Conservation (phyloP, 1,139 yeast genomes). For the Zygotorulaspora mrakii region DNA sequence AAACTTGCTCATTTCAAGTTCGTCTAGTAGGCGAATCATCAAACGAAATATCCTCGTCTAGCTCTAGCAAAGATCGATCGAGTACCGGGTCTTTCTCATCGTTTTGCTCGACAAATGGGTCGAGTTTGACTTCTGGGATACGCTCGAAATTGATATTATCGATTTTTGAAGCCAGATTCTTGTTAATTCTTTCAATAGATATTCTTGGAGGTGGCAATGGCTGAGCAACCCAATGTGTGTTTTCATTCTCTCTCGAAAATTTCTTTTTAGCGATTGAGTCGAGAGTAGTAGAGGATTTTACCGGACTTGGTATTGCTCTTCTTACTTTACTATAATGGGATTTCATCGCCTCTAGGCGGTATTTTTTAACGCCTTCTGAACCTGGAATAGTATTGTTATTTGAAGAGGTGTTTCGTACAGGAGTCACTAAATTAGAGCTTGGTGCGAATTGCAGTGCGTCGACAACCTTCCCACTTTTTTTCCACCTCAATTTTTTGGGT, state of each 20-base stretch:
- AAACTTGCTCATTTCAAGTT: slow-evolving; percentile 2
- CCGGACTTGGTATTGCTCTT: slow-evolving; percentile 39
- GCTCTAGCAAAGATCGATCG: slow-evolving; percentile 15
- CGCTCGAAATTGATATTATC: slow-evolving; percentile 20
- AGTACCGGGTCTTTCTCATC: slow-evolving; percentile 10
- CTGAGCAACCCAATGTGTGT: slow-evolving; percentile 5
- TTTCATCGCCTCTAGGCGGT: slow-evolving; percentile 37
- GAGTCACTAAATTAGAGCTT: slow-evolving; percentile 16
- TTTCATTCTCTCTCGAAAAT: slow-evolving; percentile 13
- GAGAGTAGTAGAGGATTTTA: slow-evolving; percentile 24
- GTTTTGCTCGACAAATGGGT: slow-evolving; percentile 14
- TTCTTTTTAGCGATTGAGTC: slow-evolving; percentile 19
- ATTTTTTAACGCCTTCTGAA: slow-evolving; percentile 35
- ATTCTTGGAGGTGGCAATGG: slow-evolving; percentile 18
- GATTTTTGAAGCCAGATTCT: slow-evolving; percentile 19
- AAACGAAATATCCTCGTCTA: slow-evolving; percentile 13
- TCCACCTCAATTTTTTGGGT: slow-evolving; percentile 11
- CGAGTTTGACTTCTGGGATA: slow-evolving; percentile 20
- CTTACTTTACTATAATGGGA: slow-evolving; percentile 36
- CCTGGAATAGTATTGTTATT: slow-evolving; percentile 35
- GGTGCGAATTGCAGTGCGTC: slow-evolving; percentile 14
- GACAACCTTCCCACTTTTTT: background rate
- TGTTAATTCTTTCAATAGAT: slow-evolving; percentile 21
- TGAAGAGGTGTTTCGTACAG: slow-evolving; percentile 11
- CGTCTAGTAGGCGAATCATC: slow-evolving; percentile 21